A percentile compares a stretch with the other conserved stretches of the same genome.
Conservation (phyloP, 768 basidiomycete species). For the Rubroboletus satanas region DNA sequence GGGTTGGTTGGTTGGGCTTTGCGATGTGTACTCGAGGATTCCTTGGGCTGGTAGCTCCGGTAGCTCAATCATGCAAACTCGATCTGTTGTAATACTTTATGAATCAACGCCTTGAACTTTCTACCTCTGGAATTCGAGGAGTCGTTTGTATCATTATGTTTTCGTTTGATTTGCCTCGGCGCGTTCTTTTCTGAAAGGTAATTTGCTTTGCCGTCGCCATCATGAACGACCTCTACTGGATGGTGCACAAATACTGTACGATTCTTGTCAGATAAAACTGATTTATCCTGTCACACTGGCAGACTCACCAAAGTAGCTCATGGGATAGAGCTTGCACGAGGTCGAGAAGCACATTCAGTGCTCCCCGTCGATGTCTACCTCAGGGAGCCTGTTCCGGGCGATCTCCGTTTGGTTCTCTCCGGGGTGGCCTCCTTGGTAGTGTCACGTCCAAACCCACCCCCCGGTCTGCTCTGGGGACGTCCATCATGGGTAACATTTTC, state of each 20-base stretch:
- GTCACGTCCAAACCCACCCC: too few relatives aligned
- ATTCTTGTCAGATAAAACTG: neutral
- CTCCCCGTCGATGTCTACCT: neutral
- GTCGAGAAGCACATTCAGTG: neutral
- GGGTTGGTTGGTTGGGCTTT: conserved; percentile 7
- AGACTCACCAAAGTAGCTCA: neutral
- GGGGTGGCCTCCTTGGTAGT: neutral
- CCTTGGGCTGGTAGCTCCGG: conserved; percentile 15
- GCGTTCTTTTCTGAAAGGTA: neutral
- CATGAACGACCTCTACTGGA: neutral
- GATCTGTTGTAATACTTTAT: conserved; percentile 11
- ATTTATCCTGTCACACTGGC: neutral
- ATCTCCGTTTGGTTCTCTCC: neutral
- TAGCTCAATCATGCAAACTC: conserved; percentile 2
- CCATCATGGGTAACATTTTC: neutral
- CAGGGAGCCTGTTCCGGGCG: neutral
- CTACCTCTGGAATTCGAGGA: neutral
- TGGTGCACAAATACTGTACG: neutral
- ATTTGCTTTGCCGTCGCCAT: neutral
- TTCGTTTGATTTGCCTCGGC: neutral
- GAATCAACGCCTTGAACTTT: neutral
- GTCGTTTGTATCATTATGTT: neutral
- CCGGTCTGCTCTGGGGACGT: neutral
- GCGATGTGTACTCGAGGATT: neutral
- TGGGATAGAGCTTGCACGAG: neutral